Evolutionary conservation across 345 rosid genomes (phyloP), one percentile per base, ranked within the genome.

Genomic region (Syzygium aromaticum): DNA sequence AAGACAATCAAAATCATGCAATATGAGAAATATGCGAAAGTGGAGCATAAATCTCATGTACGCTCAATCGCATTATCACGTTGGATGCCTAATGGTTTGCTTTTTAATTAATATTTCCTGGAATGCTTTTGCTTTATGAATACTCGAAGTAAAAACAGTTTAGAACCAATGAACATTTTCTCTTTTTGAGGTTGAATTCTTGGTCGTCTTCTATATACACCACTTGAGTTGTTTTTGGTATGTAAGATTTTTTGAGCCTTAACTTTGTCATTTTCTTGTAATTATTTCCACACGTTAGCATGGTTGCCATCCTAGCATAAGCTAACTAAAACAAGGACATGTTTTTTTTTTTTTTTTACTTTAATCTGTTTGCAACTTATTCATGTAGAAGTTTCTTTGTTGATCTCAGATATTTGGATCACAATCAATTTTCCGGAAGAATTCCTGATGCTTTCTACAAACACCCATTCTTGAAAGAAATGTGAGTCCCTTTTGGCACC

Each of bases 401-500:
- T 25, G n/a, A 78, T 90, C 52, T 87, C 93, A 93, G 98, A 93
- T 94, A 96, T 92, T 88, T 96, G 91, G 98, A 97, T 90, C 95
- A 94, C 92, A 95, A 96, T 87, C 96, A 93, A 77, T 95, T 95
- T 87, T 88, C 92, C 11, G 99, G 98, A 78, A 91, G 88, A 89
- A 94, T 96, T 56, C 95, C 98, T 40, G 93, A 93, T 61, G 93
- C 93, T 56, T 92, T 95, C 54, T 95, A 95, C 87, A 93, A 91
- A 86, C 96, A 94, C 78, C 94, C 92, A 17, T 93, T 85, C 90
- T 91, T 95, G 88, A 96, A 94, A 87, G 97, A 95, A 93, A 92
- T 97, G 98, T 94, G 91, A 87, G 96, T 91, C 87, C 64, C 67
- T 86, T 33, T 88, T 14, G 10, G 56, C 52, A 33, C 30, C 6